Percentiles rank a stretch among this genome's conserved stretches.
These are phyloP conservation scores for Coniochaeta sp. DNA, from an alignment of 2,329 filamentous ascomycete species.

Conservation along the genomic window DNA sequence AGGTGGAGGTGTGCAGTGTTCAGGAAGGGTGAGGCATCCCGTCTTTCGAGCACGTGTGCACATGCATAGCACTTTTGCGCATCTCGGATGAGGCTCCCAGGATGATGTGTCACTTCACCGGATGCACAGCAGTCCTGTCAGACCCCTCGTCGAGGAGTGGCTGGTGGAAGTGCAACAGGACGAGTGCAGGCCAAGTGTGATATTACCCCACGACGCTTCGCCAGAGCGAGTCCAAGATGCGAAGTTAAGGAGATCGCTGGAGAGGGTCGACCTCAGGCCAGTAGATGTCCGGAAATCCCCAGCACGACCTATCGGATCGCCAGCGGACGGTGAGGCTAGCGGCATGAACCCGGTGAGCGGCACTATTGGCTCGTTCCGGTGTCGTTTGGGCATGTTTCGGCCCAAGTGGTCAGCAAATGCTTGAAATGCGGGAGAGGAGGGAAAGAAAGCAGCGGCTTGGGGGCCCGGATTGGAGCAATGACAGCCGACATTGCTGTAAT, in stretches of 20 bases:
- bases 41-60: background rate
- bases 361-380: constrained; percentile 9
- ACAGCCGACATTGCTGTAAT: background rate
- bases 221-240: background rate
- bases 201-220: constrained; percentile 1
- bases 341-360: constrained; percentile 15
- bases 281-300: background rate
- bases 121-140: background rate
- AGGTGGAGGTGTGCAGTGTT: background rate
- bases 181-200: no score
- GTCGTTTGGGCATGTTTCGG: constrained; percentile 4
- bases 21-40: background rate
- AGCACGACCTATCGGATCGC: constrained; percentile 17
- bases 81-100: constrained; percentile 2
- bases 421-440: background rate
- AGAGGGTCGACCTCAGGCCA: background rate
- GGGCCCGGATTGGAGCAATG: background rate
- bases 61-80: background rate
- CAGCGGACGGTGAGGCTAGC: constrained; percentile 18
- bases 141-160: background rate
- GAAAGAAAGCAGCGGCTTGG: background rate
- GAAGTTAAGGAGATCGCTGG: background rate
- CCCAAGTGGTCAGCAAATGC: constrained; percentile 1
- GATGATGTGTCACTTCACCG: background rate
- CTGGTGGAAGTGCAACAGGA: background rate